Conservation (phyloP, 306 rosid species). For the Hippophae gyantsensis region DNA sequence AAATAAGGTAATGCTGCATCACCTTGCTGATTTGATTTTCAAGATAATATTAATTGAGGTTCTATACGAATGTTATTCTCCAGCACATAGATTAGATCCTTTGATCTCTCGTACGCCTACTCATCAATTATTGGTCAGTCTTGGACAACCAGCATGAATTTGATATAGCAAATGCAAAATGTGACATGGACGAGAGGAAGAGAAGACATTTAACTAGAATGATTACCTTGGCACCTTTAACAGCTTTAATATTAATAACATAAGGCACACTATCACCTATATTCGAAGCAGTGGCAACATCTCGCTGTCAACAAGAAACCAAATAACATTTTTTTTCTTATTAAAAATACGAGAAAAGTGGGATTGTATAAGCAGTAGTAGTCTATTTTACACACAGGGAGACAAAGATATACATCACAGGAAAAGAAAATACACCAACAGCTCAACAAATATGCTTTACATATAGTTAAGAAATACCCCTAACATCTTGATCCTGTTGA, state of each 20-base stretch:
- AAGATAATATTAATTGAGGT: conserved; percentile 93
- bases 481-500: no score
- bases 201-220: not conserved
- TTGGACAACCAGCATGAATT: not conserved
- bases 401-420: no score
- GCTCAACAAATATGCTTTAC: no score
- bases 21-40: conserved; percentile 95
- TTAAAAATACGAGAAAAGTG: no score
- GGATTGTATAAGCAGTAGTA: no score
- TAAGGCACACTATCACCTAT: conserved; percentile 98
- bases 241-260: conserved; percentile 83
- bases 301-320: conserved; percentile 49
- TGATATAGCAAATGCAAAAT: not conserved
- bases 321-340: conserved; percentile 3
- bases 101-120: conserved; percentile 90
- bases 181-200: not conserved
- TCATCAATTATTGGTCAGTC: conserved; percentile 20
- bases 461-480: no score
- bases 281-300: conserved; percentile 97
- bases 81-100: conserved; percentile 93
- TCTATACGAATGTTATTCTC: conserved; percentile 93
- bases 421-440: no score
- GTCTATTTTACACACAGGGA: no score
- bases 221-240: conserved; percentile 91
- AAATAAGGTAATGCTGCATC: not conserved